Base-by-base conservation (phyloP, 805 yeast species). In the Candida palmyrensis region DNA sequence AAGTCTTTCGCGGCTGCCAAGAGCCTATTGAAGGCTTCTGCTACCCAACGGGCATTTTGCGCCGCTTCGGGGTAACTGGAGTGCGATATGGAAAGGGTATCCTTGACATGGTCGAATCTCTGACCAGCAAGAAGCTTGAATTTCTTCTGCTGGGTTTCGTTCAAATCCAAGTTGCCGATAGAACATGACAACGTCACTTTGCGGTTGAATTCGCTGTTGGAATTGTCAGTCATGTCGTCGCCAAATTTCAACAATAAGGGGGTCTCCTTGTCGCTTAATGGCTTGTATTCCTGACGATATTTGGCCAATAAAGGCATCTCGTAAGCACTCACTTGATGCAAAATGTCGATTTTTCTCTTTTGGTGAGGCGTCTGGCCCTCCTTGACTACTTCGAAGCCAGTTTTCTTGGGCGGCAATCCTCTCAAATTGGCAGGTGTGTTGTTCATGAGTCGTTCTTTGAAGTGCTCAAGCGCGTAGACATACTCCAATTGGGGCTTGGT, bases 231-330 rank as follows among this genome's bases (percentile, higher is more conserved):
- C 49, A 78, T 84, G 26, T 82, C 77, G 12, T 84, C 76, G 22
- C 51, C 51, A 62, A 79, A 89, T 45, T 79, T 75, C 50, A 82
- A 83, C 24, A 66, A 65, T 25, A 88, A 63, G 4, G 88, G 87
- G 7, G 67, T 56, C 18, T 66, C 62, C 12, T 48, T 51, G 8
- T 45, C 44, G 5, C 67, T 44, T 10, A 66, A 66, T 14, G 80
- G 80, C 21, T 49, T 55, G 62, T 84, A 89, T 39, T 68, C 71
- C 57, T 82, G 77, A 45, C 90, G 80, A 53, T 71, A 83, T 55
- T 86, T 78, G 26, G 80, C 78, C 42, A 92, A 68, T 36, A 77
- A 72, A 5, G 98, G 98, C 68, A 90, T 72, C 55, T 90, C 97
- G 60, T 82, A 90, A 0, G 97, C 96, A 8, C 94, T 86, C 27